Evolutionary conservation across 495 filamentous ascomycete genomes (phyloP).

Genomic region (Tuber microsphaerosporum): DNA sequence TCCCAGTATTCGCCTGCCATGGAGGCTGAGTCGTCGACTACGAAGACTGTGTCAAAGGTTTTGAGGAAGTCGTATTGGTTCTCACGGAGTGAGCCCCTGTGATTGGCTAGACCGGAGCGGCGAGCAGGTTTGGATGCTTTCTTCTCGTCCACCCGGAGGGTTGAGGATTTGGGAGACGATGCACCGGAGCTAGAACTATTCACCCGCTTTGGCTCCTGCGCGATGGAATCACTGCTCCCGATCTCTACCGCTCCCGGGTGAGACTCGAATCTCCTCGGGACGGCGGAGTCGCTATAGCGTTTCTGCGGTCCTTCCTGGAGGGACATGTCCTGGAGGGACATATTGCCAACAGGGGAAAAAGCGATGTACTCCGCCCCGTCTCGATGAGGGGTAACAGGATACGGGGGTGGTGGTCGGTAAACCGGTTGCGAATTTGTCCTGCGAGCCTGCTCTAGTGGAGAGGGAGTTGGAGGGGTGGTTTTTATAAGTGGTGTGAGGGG

Average conservation of each 20-base stretch:
- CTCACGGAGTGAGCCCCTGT: conserved; percentile 44
- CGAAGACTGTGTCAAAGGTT: conserved; percentile 85
- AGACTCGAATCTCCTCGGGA: conserved; percentile 11
- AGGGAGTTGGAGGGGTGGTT: conserved; percentile 33
- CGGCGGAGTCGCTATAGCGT: conserved; percentile 13
- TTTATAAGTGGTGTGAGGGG: conserved; percentile 33
- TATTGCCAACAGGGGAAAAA: background rate
- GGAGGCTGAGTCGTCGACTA: conserved; percentile 81
- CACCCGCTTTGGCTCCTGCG: background rate
- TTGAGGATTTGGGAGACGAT: conserved; percentile 5
- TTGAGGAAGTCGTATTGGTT: conserved; percentile 73
- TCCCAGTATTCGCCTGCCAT: conserved; percentile 77
- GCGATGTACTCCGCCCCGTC: conserved; percentile 25
- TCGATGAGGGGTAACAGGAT: conserved; percentile 24
- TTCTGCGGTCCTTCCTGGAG: conserved; percentile 12
- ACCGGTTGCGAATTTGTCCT: conserved; percentile 19
- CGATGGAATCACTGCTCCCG: conserved; percentile 22
- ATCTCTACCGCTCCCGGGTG: conserved; percentile 32
- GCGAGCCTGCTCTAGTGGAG: conserved; percentile 35
- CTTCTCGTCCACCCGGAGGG: conserved; percentile 1
- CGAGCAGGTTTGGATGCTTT: background rate
- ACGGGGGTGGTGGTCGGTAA: conserved; percentile 24
- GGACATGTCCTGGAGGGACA: conserved; percentile 19
- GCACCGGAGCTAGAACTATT: conserved; percentile 1
- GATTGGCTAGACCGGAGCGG: background rate